Conservation (phyloP, 2,329 filamentous ascomycete genomes). For the Ascochyta fabae region DNA sequence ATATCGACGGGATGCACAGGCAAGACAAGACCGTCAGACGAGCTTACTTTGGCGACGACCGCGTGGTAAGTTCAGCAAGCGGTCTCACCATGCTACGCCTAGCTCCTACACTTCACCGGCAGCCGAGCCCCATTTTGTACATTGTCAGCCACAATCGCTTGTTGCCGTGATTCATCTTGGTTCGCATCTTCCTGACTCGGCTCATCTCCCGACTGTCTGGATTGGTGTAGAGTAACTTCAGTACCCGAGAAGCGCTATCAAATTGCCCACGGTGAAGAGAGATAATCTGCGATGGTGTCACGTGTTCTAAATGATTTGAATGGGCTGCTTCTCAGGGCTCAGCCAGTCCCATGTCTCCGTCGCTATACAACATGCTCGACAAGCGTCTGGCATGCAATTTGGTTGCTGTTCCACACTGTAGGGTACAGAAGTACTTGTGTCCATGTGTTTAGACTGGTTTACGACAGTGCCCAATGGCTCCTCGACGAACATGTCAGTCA, state of each 20-base stretch:
- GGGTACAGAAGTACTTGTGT: too few relatives aligned
- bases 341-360: neutral
- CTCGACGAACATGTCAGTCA: too few relatives aligned
- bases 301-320: neutral
- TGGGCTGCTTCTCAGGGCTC: neutral
- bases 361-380: neutral
- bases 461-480: too few relatives aligned
- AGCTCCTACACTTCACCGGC: constrained; percentile 1
- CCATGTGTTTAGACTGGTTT: too few relatives aligned
- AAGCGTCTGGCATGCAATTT: neutral
- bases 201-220: constrained; percentile 7
- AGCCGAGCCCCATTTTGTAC: constrained; percentile 2
- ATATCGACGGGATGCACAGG: neutral
- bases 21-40: neutral
- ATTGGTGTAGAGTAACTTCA: neutral
- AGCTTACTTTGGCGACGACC: neutral
- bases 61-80: constrained; percentile 12
- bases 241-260: neutral
- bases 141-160: constrained; percentile 4
- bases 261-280: neutral
- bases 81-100: constrained; percentile 10
- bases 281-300: neutral
- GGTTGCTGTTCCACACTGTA: neutral
- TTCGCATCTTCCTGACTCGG: constrained; percentile 1
- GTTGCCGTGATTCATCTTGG: neutral